Percentiles rank a stretch among this genome's conserved stretches.
Conservation (phyloP, 2,329 filamentous ascomycete species). For the Botryotinia globosa region DNA sequence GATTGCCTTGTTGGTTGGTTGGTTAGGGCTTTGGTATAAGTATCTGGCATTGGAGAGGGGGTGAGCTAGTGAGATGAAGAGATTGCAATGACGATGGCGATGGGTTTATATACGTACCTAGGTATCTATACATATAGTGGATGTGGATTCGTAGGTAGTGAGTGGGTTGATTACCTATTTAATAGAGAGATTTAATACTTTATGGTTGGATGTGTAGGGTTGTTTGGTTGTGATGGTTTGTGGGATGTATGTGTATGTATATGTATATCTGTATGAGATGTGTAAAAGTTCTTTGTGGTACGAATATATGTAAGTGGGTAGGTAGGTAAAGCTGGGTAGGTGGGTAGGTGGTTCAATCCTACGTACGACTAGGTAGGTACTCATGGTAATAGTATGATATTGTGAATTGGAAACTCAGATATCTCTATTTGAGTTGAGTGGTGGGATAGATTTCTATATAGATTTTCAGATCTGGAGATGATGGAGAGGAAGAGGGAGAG, state of each 20-base stretch:
- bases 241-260: not conserved
- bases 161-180: not conserved
- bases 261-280: not conserved
- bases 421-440: no score
- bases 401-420: no score
- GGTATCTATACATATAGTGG: not conserved
- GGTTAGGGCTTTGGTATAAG: not conserved
- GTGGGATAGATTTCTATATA: no score
- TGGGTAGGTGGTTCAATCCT: no score
- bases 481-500: no score
- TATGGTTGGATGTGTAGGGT: not conserved
- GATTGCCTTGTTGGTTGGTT: not conserved
- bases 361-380: no score
- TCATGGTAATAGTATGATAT: no score
- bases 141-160: not conserved
- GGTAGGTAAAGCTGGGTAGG: no score
- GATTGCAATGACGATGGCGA: not conserved
- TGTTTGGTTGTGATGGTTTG: not conserved
- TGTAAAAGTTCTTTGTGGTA: not conserved
- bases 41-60: not conserved
- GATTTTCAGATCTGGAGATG: no score
- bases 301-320: not conserved
- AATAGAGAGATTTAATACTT: conserved; percentile 1
- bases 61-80: not conserved
- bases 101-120: not conserved